These are phyloP conservation scores for bread wheat (Triticum aestivum) DNA, from an alignment of 176 grass and related monocot species.

Conservation along the genomic window DNA sequence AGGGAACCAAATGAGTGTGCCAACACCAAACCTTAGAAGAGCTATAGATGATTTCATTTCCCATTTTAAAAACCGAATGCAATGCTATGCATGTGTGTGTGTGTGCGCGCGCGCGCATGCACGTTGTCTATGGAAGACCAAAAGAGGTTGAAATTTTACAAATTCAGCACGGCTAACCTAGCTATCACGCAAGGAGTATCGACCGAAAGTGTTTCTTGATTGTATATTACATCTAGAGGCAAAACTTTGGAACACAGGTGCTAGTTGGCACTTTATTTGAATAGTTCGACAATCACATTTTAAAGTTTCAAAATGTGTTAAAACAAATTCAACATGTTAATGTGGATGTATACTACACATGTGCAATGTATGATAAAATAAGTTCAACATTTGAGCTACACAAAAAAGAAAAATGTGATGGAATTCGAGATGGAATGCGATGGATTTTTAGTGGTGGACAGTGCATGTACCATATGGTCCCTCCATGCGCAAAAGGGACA, in stretches of 20 bases:
- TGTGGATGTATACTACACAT: too few species aligned
- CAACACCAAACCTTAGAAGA: neutral
- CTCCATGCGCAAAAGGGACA: neutral
- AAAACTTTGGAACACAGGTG: neutral
- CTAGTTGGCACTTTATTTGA: neutral
- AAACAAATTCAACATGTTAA: too few species aligned
- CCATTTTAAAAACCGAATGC: neutral
- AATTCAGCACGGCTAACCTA: too few species aligned
- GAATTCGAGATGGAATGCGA: too few species aligned
- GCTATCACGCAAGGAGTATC: too few species aligned
- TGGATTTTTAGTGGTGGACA: neutral
- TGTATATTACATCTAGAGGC: neutral
- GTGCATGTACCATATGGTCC: neutral
- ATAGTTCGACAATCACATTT: neutral
- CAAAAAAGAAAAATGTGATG: neutral
- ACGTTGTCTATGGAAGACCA: neutral
- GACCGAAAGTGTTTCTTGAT: neutral
- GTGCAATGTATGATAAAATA: neutral
- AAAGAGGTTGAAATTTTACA: neutral
- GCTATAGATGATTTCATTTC: neutral
- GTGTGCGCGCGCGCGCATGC: too few species aligned
- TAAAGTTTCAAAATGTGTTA: too few species aligned
- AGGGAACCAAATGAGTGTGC: too few species aligned
- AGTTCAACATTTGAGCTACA: neutral
- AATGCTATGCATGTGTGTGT: neutral